Conservation (phyloP, 106 monocot species). For the Dendrobium huoshanense region DNA sequence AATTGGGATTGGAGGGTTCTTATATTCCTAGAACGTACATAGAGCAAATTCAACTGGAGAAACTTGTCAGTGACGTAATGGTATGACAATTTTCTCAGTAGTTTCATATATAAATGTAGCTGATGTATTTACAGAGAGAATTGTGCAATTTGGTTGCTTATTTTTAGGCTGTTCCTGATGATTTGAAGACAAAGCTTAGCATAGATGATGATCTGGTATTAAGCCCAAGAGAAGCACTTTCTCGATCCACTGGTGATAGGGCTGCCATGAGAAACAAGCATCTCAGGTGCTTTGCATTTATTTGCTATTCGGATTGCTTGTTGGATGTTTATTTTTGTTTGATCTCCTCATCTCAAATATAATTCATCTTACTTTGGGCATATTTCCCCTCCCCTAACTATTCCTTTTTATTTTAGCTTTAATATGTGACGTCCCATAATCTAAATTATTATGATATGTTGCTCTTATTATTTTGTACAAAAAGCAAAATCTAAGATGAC, state of each 20-base stretch:
- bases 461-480: too few species aligned
- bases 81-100: constrained; percentile 12
- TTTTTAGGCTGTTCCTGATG: constrained; percentile 87
- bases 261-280: constrained; percentile 60
- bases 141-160: background rate
- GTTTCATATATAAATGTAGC: background rate
- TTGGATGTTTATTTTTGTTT: background rate
- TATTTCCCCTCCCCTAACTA: background rate
- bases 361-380: background rate
- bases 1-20: constrained; percentile 81
- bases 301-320: background rate
- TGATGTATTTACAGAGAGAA: background rate
- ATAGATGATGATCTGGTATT: constrained; percentile 61
- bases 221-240: constrained; percentile 71
- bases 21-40: constrained; percentile 91
- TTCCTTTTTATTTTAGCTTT: background rate
- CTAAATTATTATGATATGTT: too few species aligned
- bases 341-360: background rate
- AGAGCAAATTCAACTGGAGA: constrained; percentile 95
- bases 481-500: too few species aligned
- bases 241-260: constrained; percentile 65
- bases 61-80: constrained; percentile 88
- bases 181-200: constrained; percentile 81
- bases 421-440: background rate
- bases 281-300: constrained; percentile 45